Conservation (phyloP, 768 basidiomycete genomes). For the Termitomyces sp. region DNA sequence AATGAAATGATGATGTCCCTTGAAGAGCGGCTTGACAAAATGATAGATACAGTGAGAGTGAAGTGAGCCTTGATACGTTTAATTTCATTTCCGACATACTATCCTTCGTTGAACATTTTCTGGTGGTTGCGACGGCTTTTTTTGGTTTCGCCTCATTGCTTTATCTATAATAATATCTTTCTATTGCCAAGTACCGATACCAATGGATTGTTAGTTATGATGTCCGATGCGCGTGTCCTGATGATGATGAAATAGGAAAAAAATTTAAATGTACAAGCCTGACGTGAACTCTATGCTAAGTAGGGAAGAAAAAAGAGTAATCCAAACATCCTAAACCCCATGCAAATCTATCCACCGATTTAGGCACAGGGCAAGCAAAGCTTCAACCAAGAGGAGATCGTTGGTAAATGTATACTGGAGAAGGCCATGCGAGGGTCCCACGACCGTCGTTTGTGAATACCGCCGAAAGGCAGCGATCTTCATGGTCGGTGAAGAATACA, state of each 20-base stretch:
- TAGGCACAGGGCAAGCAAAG: conserved; percentile 60
- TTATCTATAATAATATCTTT: conserved; percentile 20
- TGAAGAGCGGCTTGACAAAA: conserved; percentile 71
- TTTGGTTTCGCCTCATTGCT: conserved; percentile 16
- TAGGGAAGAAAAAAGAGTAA: neutral
- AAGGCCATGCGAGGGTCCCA: conserved; percentile 61
- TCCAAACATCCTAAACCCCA: conserved; percentile 31
- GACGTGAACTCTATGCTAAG: conserved; percentile 9
- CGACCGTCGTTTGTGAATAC: conserved; percentile 44
- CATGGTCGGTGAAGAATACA: conserved; percentile 42
- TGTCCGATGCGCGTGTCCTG: conserved; percentile 8
- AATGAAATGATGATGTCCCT: conserved; percentile 63
- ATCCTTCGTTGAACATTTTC: conserved; percentile 15
- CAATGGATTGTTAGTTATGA: conserved; percentile 19
- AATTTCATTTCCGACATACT: conserved; percentile 16
- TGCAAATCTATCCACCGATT: conserved; percentile 72
- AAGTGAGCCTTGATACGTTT: conserved; percentile 17
- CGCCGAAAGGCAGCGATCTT: conserved; percentile 57
- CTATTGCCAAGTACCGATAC: conserved; percentile 16
- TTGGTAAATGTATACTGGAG: conserved; percentile 62
- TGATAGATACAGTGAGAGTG: conserved; percentile 47
- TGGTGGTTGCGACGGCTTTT: conserved; percentile 9
- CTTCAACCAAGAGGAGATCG: conserved; percentile 55
- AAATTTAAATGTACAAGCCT: conserved; percentile 2
- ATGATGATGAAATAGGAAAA: conserved; percentile 9